Evolutionary conservation across 129 eudicot genomes (phyloP).

Genomic region (Flaveria sonorensis): DNA sequence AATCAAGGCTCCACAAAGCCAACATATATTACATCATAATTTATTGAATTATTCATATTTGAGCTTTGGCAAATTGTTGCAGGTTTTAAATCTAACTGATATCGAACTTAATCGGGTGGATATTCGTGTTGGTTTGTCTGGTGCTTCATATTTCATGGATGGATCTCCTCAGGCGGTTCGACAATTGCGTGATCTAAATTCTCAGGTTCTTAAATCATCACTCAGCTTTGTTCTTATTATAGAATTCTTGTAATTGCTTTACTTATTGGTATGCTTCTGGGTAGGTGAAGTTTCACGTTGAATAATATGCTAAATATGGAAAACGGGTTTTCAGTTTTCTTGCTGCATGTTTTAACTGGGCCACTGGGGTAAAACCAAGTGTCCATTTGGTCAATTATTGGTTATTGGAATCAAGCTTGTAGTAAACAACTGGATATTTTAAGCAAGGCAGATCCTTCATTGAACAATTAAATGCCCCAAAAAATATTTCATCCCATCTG

Average conservation of each 20-base stretch:
- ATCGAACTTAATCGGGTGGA: constrained; percentile 90
- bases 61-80: constrained; percentile 34
- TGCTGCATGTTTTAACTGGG: background rate
- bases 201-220: constrained; percentile 56
- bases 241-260: constrained; percentile 11
- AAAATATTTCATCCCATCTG: background rate
- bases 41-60: constrained; percentile 2
- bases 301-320: constrained; percentile 6
- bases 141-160: constrained; percentile 90
- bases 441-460: background rate
- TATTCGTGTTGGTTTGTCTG: constrained; percentile 86
- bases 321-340: background rate
- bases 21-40: too few species aligned
- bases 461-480: background rate
- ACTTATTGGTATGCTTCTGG: background rate
- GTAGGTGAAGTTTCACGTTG: background rate
- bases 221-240: constrained; percentile 14
- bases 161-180: constrained; percentile 99
- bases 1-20: too few species aligned
- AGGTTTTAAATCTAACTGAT: constrained; percentile 92
- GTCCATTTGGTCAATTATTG: background rate
- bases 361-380: background rate
- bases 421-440: background rate
- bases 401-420: background rate
- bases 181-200: constrained; percentile 79